A percentile compares a stretch with the other conserved stretches of the same genome.
Conservation (phyloP, 257 asterid genomes). For the Rubia yunnanensis region DNA sequence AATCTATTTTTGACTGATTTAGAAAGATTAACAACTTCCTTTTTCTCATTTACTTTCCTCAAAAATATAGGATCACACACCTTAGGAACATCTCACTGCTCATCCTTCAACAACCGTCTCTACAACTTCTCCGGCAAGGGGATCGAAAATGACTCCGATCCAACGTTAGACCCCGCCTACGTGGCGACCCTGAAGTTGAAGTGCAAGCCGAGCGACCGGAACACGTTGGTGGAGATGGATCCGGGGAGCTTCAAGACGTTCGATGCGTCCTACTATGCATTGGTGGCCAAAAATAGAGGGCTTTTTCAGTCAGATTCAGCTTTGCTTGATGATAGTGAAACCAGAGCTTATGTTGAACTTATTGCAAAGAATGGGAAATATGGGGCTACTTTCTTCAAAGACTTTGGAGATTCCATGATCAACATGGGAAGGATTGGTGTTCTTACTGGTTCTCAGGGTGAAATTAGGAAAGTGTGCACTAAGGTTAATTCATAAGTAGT, state of each 20-base stretch:
- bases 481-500: neutral
- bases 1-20: too few relatives aligned
- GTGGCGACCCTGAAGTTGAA: conserved; percentile 15
- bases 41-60: neutral
- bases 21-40: too few relatives aligned
- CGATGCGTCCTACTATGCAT: conserved; percentile 20
- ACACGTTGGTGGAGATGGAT: conserved; percentile 34
- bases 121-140: conserved; percentile 33
- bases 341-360: conserved; percentile 22
- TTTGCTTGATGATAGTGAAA: conserved; percentile 26
- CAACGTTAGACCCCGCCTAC: conserved; percentile 26
- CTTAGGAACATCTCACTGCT: conserved; percentile 35
- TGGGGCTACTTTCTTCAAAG: conserved; percentile 29
- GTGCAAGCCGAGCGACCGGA: conserved; percentile 23
- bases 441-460: conserved; percentile 30
- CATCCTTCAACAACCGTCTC: conserved; percentile 31
- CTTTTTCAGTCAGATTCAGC: conserved; percentile 38
- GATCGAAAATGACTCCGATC: conserved; percentile 19
- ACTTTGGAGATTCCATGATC: conserved; percentile 44
- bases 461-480: conserved; percentile 34
- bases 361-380: conserved; percentile 13
- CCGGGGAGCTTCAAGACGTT: conserved; percentile 35
- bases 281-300: conserved; percentile 32
- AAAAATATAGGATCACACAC: conserved; percentile 30
- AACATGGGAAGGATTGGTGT: conserved; percentile 38